Percentiles rank a stretch among this genome's conserved stretches.
Conservation (phyloP, 202 grass and related monocot genomes). For the Musa balbisiana region DNA sequence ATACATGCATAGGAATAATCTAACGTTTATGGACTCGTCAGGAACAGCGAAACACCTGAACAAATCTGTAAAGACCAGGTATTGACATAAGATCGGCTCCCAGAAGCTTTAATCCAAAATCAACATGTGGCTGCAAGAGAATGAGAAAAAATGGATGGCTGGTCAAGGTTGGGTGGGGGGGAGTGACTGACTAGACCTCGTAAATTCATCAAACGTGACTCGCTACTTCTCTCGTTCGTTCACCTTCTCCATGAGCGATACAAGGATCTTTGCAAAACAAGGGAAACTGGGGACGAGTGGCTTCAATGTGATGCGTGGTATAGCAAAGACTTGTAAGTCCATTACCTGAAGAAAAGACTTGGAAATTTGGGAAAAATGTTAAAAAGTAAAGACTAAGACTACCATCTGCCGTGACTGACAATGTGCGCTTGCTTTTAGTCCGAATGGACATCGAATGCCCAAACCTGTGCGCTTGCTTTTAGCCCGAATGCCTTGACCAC, state of each 20-base stretch:
- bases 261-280: conserved; percentile 65
- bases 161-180: neutral
- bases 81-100: conserved; percentile 79
- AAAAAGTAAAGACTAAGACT: no score
- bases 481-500: conserved; percentile 64
- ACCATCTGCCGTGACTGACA: no score
- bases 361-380: neutral
- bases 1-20: no score
- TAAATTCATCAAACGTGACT: neutral
- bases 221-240: neutral
- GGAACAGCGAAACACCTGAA: conserved; percentile 38
- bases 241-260: conserved; percentile 92
- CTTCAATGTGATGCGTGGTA: conserved; percentile 71
- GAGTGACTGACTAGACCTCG: neutral
- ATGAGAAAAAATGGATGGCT: neutral
- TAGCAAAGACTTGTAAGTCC: conserved; percentile 79
- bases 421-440: no score
- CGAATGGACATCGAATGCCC: no score
- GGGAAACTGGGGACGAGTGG: conserved; percentile 75
- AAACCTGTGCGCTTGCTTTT: conserved; percentile 64
- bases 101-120: conserved; percentile 74
- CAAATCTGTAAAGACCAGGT: conserved; percentile 67
- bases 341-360: conserved; percentile 36
- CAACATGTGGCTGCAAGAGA: conserved; percentile 67
- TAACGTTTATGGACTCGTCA: neutral